Conservation (phyloP, 768 basidiomycete genomes). For the Gymnopilus dilepis region DNA sequence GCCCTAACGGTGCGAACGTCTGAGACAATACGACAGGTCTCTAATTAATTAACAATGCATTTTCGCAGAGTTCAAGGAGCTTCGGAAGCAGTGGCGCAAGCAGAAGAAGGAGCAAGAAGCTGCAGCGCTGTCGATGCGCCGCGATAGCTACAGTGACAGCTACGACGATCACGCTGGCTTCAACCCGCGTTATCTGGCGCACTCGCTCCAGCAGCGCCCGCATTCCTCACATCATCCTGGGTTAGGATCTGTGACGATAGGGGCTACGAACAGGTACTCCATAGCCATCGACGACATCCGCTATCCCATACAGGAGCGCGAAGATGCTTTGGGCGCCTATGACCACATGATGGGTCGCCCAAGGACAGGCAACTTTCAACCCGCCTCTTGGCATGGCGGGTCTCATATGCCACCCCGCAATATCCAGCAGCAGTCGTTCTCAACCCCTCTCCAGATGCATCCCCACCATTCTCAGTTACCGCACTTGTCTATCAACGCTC, state of each 20-base stretch:
- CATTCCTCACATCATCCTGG: constrained; percentile 34
- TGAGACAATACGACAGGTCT: constrained; percentile 8
- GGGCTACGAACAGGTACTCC: constrained; percentile 34
- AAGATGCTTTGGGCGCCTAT: constrained; percentile 34
- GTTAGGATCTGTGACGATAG: constrained; percentile 34
- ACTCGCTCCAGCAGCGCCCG: constrained; percentile 32
- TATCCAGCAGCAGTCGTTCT: constrained; percentile 19
- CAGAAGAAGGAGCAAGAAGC: constrained; percentile 78
- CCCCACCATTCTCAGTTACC: constrained; percentile 38
- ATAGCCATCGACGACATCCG: constrained; percentile 38
- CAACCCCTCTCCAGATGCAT: constrained; percentile 26
- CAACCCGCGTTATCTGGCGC: constrained; percentile 34
- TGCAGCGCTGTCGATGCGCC: constrained; percentile 36
- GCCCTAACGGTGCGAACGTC: constrained; percentile 76
- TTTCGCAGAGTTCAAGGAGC: constrained; percentile 91
- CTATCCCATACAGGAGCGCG: constrained; percentile 37
- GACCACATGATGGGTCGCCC: constrained; percentile 32
- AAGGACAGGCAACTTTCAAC: constrained; percentile 34
- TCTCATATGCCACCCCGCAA: constrained; percentile 21
- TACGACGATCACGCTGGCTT: constrained; percentile 36
- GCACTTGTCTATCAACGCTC: constrained; percentile 30
- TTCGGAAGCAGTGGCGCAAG: constrained; percentile 95
- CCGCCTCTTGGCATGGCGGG: constrained; percentile 42
- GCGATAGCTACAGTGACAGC: constrained; percentile 38
- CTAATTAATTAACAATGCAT: constrained; percentile 22